Base-by-base conservation (phyloP, 768 basidiomycete genomes). In the Russula griseocarnosa region DNA sequence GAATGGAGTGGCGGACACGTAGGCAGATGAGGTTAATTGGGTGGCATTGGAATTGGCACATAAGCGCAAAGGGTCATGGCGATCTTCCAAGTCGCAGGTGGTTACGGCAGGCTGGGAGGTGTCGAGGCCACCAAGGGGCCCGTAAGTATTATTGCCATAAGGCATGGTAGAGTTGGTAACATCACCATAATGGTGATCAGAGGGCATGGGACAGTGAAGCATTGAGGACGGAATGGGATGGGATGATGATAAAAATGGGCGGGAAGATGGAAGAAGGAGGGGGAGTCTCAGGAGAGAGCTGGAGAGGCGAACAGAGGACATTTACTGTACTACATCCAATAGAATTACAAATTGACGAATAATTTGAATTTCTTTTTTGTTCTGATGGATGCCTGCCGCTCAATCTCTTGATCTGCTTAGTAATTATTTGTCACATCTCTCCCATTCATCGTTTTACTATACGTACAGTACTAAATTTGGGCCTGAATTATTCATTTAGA, bases 71-170 rank as follows among this genome's bases (percentile, higher is more conserved):
- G 40, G 20, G 6, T 20, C 24, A n/a, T 55, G 28, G 22, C 59
- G 63, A 54, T 65, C 59, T 26, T 65, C 60, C 49, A 32, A 3
- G 53, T 65, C 64, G 46, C 49, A 22, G 11, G n/a, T n/a, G n/a
- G 18, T 65, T 65, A 65, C 64, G 64, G 64, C 64, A 65, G 60
- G 24, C 42, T 55, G 64, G 13, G 60, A 22, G 14, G 20, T 10
- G 60, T 61, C 64, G 49, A 30, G 36, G 14, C 49, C 22, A 44
- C 24, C 36, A 44, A 60, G 49, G 24, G 34, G 3, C 63, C 63
- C 60, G 58, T 60, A 55, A 18, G 58, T 16, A 40, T 38, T 11
- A 32, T 44, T n/a, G 52, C 57, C 63, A 40, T 63, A 58, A 14
- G 52, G 46, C 26, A 55, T 1, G 34, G 62, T 13, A 51, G 36